phyloP scores from a whole-genome alignment of 768 basidiomycete species.

The Lyophyllum shimeji region DNA sequence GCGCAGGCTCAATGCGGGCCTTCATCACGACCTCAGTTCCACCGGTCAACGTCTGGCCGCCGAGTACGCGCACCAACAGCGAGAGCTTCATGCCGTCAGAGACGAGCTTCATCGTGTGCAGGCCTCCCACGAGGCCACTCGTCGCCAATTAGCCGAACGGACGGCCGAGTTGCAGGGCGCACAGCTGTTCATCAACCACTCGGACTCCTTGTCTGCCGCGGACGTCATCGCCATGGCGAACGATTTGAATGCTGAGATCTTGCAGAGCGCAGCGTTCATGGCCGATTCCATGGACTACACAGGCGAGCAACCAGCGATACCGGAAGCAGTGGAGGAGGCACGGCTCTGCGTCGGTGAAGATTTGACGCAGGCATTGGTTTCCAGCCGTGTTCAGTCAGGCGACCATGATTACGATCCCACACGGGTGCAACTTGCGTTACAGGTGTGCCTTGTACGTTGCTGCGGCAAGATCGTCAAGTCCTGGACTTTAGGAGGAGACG shows the following conservation, averaged over 20 bases:
- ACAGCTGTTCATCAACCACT: constrained; percentile 14
- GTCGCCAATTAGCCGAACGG: constrained; percentile 8
- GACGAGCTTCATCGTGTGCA: constrained; percentile 11
- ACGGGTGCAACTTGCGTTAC: constrained; percentile 18
- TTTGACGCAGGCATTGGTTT: constrained; percentile 8
- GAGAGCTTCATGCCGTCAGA: constrained; percentile 5
- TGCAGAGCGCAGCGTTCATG: constrained; percentile 45
- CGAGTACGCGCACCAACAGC: neutral
- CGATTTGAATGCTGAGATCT: constrained; percentile 46
- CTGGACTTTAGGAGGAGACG: constrained; percentile 12
- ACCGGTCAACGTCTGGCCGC: neutral
- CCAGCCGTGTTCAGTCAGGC: neutral
- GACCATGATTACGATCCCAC: constrained; percentile 11
- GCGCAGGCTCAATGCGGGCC: neutral
- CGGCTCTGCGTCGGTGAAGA: constrained; percentile 5
- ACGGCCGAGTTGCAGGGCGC: constrained; percentile 16
- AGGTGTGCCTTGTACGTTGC: constrained; percentile 15
- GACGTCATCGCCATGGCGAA: constrained; percentile 30
- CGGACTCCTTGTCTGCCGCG: constrained; percentile 18
- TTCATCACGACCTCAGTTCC: neutral
- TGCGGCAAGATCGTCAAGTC: constrained; percentile 8
- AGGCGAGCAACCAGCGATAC: neutral
- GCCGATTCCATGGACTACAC: constrained; percentile 29
- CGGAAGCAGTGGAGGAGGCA: neutral
- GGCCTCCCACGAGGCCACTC: constrained; percentile 6